A percentile compares a stretch with the other conserved stretches of the same genome.
phyloP scores from a whole-genome alignment of 116 monocot genomes.

The Trichopus zeylanicus region DNA sequence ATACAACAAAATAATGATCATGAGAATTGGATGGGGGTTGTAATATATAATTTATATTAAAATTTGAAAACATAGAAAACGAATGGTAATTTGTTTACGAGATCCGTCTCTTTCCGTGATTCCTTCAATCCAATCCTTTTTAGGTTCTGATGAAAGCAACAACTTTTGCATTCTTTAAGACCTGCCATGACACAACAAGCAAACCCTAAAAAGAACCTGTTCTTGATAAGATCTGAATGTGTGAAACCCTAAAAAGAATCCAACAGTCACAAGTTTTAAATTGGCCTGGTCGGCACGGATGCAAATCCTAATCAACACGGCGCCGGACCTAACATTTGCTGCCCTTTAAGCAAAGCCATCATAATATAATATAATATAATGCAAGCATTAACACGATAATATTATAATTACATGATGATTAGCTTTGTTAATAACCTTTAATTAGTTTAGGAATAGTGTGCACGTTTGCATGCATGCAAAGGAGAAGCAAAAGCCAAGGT shows the following conservation, averaged over 20 bases:
- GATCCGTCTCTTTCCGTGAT: slow-evolving; percentile 13
- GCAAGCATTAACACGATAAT: background rate
- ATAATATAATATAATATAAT: background rate
- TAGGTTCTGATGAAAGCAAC: slow-evolving; percentile 34
- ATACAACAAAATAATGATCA: background rate
- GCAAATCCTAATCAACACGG: background rate
- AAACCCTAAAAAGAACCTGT: background rate
- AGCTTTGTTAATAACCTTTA: background rate
- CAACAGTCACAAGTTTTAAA: background rate
- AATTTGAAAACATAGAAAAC: too few species aligned
- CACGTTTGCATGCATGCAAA: slow-evolving; percentile 11
- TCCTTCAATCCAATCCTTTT: slow-evolving; percentile 14
- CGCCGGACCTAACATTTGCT: background rate
- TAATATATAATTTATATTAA: too few species aligned
- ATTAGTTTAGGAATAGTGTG: too few species aligned
- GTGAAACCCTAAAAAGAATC: background rate
- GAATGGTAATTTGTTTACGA: background rate
- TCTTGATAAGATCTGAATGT: too few species aligned
- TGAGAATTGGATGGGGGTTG: too few species aligned
- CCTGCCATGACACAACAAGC: background rate
- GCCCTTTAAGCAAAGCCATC: background rate
- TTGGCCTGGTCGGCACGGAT: background rate
- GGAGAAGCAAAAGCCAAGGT: slow-evolving; percentile 3
- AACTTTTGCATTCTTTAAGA: slow-evolving; percentile 11
- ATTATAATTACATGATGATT: background rate